Conservation (phyloP, 805 yeast species). For the Candida ulmi region DNA sequence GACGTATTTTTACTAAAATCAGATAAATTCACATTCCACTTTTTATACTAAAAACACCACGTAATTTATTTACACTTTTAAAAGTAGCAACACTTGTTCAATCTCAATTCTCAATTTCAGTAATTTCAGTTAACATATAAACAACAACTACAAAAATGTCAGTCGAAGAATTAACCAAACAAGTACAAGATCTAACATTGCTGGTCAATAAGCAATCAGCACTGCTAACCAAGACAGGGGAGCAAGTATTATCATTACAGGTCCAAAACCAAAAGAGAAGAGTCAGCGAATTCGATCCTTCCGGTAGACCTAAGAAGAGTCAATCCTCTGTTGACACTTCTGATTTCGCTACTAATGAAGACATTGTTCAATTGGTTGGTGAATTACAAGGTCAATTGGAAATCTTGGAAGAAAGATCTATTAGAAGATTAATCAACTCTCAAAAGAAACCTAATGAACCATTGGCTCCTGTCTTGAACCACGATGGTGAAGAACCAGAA, state of each 20-base stretch:
- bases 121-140: too few species aligned
- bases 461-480: constrained; percentile 67
- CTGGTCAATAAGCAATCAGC: constrained; percentile 60
- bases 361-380: constrained; percentile 78
- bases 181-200: constrained; percentile 47
- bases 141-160: too few species aligned
- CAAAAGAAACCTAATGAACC: constrained; percentile 36
- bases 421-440: constrained; percentile 65
- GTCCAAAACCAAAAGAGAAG: constrained; percentile 44
- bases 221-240: constrained; percentile 71
- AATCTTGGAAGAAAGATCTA: constrained; percentile 67
- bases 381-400: constrained; percentile 88
- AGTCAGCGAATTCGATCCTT: constrained; percentile 24
- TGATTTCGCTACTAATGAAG: constrained; percentile 75
- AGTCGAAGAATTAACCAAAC: constrained; percentile 25
- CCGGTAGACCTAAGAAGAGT: constrained; percentile 6
- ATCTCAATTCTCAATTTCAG: too few species aligned
- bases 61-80: too few species aligned
- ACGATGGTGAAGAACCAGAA: constrained; percentile 70
- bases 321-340: constrained; percentile 32
- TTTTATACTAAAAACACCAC: too few species aligned
- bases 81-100: too few species aligned
- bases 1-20: too few species aligned
- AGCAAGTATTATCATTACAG: constrained; percentile 68
- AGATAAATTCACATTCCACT: too few species aligned